Base-by-base conservation (phyloP, 768 basidiomycete species). In the Scleroderma bovista region DNA sequence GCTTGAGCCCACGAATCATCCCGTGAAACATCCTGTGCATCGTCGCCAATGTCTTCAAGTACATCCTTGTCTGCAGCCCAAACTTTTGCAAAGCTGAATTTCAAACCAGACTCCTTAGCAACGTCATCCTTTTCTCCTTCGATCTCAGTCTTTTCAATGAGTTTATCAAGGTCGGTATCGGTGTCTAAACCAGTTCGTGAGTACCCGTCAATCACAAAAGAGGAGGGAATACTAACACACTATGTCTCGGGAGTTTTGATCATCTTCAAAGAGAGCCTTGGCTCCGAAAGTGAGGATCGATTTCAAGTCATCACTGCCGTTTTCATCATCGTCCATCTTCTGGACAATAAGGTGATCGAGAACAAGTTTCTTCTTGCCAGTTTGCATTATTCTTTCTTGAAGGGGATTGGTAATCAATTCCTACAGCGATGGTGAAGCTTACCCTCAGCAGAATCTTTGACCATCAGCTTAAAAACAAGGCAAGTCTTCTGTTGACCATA, bases 401-500 rank as follows among this genome's bases (percentile, higher is more conserved):
- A 36, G 38, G n/a, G 55, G 16, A 34, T 60, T 51, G 51, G 52
- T 46, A 19, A 19, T 13, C 19, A 13, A 22, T 33, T 17, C 37
- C 20, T n/a, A 22, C 50, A 40, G 13, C n/a, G 39, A 16, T 15
- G 20, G 34, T 17, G 43, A 47, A 38, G 36, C 65, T 50, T 47
- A 83, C 89, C 91, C 78, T 94, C 91, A 11, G 94, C 91, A 7
- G 93, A 91, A 49, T 87, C 84, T 66, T 95, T 95, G 48, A 92
- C 82, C 90, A 98, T 93, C 37, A 99, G 69, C 63, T 95, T 97
- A 75, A 97, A 95, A 22, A 95, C 93, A 39, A 95, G 75, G 52
- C 93, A 93, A 6, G 89, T 91, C 62, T 96, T 97, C 69, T 82
- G 80, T 69, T 98, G 96, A 2, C 96, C 96, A 62, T 86, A 98